Evolutionary conservation across 164 flowering plant genomes (phyloP).

Genomic region (Aristolochia fimbriata): DNA sequence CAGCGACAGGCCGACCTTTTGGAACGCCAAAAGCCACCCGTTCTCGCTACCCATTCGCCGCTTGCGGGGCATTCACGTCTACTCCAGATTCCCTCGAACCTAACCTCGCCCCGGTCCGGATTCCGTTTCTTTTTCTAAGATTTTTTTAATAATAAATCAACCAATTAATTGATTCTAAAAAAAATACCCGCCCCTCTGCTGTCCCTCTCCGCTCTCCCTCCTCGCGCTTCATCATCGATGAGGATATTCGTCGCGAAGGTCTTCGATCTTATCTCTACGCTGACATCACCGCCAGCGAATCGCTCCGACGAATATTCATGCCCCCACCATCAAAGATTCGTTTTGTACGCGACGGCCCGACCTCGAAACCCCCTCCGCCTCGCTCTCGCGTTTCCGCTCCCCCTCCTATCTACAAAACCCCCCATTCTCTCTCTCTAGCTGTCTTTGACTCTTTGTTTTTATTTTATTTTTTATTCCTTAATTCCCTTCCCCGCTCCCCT

Average conservation of each 20-base stretch:
- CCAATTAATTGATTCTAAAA: too few species aligned
- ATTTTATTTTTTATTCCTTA: too few species aligned
- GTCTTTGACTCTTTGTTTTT: neutral
- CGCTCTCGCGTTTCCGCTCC: conserved; percentile 2
- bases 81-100: conserved; percentile 2
- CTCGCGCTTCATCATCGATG: neutral
- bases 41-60: neutral
- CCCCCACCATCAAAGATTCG: conserved; percentile 33
- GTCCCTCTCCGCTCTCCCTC: neutral
- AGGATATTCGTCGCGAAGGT: conserved; percentile 12
- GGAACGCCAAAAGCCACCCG: neutral
- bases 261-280: conserved; percentile 28
- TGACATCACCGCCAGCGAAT: conserved; percentile 32
- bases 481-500: too few species aligned
- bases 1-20: neutral
- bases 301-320: conserved; percentile 25
- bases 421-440: neutral
- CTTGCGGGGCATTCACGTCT: neutral
- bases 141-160: neutral
- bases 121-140: too few species aligned
- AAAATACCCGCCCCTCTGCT: neutral
- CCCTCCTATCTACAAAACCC: neutral
- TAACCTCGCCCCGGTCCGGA: too few species aligned
- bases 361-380: conserved; percentile 24
- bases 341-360: conserved; percentile 84